phyloP scores from a whole-genome alignment of 768 basidiomycete species.

The Naematelia aurantialba region DNA sequence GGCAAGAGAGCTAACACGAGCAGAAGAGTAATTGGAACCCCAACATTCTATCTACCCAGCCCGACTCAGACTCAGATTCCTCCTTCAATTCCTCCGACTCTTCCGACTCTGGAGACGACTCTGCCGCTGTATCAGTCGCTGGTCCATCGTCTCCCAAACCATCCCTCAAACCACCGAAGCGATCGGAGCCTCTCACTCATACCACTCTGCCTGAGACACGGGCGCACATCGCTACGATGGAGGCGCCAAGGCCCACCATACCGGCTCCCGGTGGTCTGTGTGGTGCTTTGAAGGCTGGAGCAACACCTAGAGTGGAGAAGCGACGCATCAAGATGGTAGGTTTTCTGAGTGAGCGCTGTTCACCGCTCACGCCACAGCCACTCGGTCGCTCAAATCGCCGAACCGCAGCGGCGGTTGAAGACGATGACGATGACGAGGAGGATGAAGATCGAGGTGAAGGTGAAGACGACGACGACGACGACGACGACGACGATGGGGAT shows the following conservation, averaged over 20 bases:
- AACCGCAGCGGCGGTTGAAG: not conserved
- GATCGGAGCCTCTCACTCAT: not conserved
- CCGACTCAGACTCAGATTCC: conserved; percentile 20
- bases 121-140: conserved; percentile 6
- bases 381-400: not conserved
- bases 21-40: conserved; percentile 33
- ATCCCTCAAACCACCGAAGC: not conserved
- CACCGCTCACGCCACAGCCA: not conserved
- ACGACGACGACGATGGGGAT: conserved; percentile 14
- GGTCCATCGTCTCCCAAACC: not conserved
- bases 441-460: not conserved
- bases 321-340: not conserved
- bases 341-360: not conserved
- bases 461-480: not conserved
- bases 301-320: not conserved
- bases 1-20: not conserved
- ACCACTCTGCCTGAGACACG: not conserved
- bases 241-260: not conserved
- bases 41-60: conserved; percentile 27
- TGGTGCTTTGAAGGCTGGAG: conserved; percentile 53
- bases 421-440: not conserved
- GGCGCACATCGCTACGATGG: not conserved
- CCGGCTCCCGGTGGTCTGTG: conserved; percentile 1
- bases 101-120: conserved; percentile 37
- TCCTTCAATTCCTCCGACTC: conserved; percentile 32